Conservation (phyloP, 371 early-diverging fungal species). For the Blyttiomyces sp. region DNA sequence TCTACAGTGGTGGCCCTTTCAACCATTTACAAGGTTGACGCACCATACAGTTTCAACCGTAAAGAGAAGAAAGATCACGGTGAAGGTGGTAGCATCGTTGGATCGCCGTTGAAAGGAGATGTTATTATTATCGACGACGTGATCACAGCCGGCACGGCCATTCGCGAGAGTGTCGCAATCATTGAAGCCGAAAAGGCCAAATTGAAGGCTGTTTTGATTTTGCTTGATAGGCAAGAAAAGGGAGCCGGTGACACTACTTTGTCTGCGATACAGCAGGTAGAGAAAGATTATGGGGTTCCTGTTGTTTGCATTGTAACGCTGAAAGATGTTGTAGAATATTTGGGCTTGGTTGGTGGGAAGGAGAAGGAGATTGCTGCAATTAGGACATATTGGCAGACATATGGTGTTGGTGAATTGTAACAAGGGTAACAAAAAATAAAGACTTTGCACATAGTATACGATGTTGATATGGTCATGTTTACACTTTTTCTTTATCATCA, state of each 20-base stretch:
- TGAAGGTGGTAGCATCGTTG: constrained; percentile 94
- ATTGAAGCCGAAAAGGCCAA: constrained; percentile 64
- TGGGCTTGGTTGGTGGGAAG: constrained; percentile 72
- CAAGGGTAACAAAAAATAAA: background rate
- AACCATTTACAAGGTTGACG: constrained; percentile 54
- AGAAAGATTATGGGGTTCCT: constrained; percentile 70
- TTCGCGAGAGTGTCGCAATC: constrained; percentile 82
- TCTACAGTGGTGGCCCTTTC: constrained; percentile 76
- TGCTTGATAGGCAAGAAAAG: constrained; percentile 90
- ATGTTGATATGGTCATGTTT: no score
- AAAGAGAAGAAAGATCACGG: constrained; percentile 98
- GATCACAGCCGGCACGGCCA: constrained; percentile 97
- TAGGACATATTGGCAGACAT: constrained; percentile 25
- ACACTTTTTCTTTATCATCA: no score
- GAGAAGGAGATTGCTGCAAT: constrained; percentile 30
- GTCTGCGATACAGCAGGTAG: constrained; percentile 93
- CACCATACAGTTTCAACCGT: constrained; percentile 90
- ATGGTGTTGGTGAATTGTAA: constrained; percentile 13
- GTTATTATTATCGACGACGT: constrained; percentile 96
- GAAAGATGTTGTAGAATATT: constrained; percentile 82
- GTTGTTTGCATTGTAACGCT: constrained; percentile 86
- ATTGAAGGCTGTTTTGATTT: constrained; percentile 83
- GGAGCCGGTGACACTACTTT: constrained; percentile 55
- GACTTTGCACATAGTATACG: no score
- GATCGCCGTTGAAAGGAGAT: constrained; percentile 69